A percentile compares a stretch with the other conserved stretches of the same genome.
phyloP scores from a whole-genome alignment of 169 alveolate species.

The Plasmodium adleri region DNA sequence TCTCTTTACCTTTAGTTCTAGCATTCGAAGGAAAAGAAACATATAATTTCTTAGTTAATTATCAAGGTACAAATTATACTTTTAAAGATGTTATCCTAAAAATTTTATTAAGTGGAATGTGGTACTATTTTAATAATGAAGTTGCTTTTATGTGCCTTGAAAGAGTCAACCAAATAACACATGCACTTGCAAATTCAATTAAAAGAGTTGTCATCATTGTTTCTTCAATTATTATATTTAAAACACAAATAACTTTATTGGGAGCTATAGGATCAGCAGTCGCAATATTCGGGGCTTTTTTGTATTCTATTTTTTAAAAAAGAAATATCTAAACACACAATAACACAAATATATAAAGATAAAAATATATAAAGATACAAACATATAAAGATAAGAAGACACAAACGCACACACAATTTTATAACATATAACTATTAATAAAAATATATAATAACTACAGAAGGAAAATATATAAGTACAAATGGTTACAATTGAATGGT shows the following conservation, averaged over 20 bases:
- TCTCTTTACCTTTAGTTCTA: constrained; percentile 83
- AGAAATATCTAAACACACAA: too few species aligned
- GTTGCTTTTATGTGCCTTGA: constrained; percentile 88
- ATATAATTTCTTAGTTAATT: constrained; percentile 20
- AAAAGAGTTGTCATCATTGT: constrained; percentile 87
- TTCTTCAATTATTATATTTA: constrained; percentile 83
- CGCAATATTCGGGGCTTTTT: constrained; percentile 86
- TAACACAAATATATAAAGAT: too few species aligned
- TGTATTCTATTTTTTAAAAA: constrained; percentile 78
- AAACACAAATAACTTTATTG: constrained; percentile 81
- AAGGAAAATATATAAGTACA: not conserved
- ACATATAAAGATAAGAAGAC: not conserved
- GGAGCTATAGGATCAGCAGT: constrained; percentile 86
- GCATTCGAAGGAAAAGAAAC: constrained; percentile 77
- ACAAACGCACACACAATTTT: not conserved
- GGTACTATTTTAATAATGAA: constrained; percentile 88
- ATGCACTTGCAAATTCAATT: constrained; percentile 88
- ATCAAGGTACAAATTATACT: constrained; percentile 59
- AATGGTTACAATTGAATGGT: too few species aligned
- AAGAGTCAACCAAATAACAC: constrained; percentile 87
- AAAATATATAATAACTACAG: not conserved
- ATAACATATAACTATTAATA: not conserved
- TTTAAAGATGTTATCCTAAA: constrained; percentile 31
- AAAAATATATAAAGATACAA: not conserved
- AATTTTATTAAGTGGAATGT: constrained; percentile 79